A percentile compares a stretch with the other conserved stretches of the same genome.
phyloP scores from a whole-genome alignment of 2,329 filamentous ascomycete species.

The Dactylella cylindrospora region DNA sequence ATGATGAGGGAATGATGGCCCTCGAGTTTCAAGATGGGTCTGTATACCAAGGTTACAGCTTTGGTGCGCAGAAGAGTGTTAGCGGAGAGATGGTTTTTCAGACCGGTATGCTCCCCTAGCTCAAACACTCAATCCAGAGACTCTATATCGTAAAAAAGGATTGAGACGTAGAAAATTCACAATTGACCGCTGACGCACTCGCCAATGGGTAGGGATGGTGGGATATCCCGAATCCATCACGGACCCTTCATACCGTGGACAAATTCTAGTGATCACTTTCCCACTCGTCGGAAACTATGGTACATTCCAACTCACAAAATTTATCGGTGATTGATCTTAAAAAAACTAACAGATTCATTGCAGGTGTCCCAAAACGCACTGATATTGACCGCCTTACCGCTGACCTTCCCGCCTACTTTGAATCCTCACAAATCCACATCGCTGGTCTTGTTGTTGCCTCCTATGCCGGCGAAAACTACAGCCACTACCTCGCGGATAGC shows the following conservation, averaged over 20 bases:
- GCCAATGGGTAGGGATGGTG: slow-evolving; percentile 56
- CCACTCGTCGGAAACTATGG: slow-evolving; percentile 96
- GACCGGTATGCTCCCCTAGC: slow-evolving; percentile 73
- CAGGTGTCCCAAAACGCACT: slow-evolving; percentile 75
- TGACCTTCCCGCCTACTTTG: slow-evolving; percentile 88
- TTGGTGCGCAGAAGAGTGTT: slow-evolving; percentile 90
- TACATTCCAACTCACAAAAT: no score
- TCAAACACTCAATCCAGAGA: not conserved
- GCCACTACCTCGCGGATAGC: slow-evolving; percentile 86
- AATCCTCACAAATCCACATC: slow-evolving; percentile 89
- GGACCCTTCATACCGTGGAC: slow-evolving; percentile 82
- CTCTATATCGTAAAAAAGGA: not conserved
- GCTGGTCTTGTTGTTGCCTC: slow-evolving; percentile 86
- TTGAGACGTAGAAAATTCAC: not conserved
- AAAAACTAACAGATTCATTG: no score
- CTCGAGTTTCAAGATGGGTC: slow-evolving; percentile 92
- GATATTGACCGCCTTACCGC: slow-evolving; percentile 79
- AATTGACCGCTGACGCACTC: slow-evolving; percentile 6
- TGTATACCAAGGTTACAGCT: slow-evolving; percentile 91
- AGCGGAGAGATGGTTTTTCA: slow-evolving; percentile 98
- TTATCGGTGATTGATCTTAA: no score
- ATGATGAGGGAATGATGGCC: slow-evolving; percentile 68
- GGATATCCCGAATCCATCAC: slow-evolving; percentile 94
- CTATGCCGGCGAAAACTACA: slow-evolving; percentile 93
- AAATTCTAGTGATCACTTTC: slow-evolving; percentile 96